These are phyloP conservation scores for Exophiala sp. DNA, from an alignment of 2,329 filamentous ascomycete genomes.

Conservation along the genomic window DNA sequence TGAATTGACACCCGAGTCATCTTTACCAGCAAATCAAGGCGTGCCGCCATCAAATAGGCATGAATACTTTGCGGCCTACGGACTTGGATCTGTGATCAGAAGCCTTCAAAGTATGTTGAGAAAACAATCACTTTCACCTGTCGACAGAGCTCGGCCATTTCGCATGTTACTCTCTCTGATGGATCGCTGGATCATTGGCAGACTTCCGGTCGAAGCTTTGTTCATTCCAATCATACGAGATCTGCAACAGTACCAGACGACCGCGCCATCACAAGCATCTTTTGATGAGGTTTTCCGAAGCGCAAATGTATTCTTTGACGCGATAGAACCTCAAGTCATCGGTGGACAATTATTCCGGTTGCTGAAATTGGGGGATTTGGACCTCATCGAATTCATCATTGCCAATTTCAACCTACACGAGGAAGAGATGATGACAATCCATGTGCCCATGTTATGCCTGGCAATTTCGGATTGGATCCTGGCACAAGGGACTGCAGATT, in stretches of 20 bases:
- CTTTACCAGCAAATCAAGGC: slow-evolving; percentile 13
- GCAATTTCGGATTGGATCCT: slow-evolving; percentile 26
- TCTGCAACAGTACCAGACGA: slow-evolving; percentile 68
- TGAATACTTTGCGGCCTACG: slow-evolving; percentile 79
- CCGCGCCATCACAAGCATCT: slow-evolving; percentile 62
- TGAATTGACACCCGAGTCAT: slow-evolving; percentile 1
- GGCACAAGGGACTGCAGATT: not conserved
- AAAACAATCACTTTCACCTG: slow-evolving; percentile 50
- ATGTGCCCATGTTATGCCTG: slow-evolving; percentile 21
- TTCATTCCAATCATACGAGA: slow-evolving; percentile 83
- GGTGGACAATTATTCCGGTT: slow-evolving; percentile 72
- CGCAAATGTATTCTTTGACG: slow-evolving; percentile 94
- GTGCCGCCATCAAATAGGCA: slow-evolving; percentile 47
- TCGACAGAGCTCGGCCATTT: slow-evolving; percentile 78
- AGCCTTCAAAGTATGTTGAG: slow-evolving; percentile 76
- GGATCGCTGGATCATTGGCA: slow-evolving; percentile 97
- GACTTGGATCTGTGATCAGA: slow-evolving; percentile 68
- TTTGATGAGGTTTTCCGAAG: slow-evolving; percentile 86
- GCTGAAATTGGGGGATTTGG: slow-evolving; percentile 56
- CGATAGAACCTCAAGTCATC: slow-evolving; percentile 89
- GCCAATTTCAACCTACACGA: slow-evolving; percentile 86
- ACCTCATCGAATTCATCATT: slow-evolving; percentile 76
- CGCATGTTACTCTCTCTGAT: slow-evolving; percentile 91
- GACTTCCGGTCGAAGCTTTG: slow-evolving; percentile 79
- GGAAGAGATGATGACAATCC: slow-evolving; percentile 71